Evolutionary conservation across 345 rosid species (phyloP).

Genomic region (Eucalyptus tenuipes): DNA sequence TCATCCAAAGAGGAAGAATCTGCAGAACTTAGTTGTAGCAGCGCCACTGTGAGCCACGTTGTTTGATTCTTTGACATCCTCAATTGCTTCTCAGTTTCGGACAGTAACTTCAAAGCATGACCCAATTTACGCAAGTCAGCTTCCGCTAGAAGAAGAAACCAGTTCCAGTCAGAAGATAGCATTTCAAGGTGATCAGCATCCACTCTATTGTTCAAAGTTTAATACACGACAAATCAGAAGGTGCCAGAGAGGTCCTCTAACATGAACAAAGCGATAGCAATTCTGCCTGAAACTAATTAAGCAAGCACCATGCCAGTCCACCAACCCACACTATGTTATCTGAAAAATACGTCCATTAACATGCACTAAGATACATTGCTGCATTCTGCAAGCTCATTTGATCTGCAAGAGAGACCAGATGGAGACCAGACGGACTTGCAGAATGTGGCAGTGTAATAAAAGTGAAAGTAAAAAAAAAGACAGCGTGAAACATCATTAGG

Average conservation of each 20-base stretch:
- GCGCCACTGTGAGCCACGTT: slow-evolving; percentile 95
- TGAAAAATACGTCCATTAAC: background rate
- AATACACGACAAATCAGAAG: background rate
- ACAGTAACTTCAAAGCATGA: slow-evolving; percentile 73
- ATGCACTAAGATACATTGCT: background rate
- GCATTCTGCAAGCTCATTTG: background rate
- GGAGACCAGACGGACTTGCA: background rate
- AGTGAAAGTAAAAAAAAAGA: background rate
- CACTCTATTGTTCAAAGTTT: background rate
- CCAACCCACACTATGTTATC: background rate
- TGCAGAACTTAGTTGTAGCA: slow-evolving; percentile 64
- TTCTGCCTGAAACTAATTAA: background rate
- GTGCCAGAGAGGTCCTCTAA: background rate
- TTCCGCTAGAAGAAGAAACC: slow-evolving; percentile 42
- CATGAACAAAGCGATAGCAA: background rate
- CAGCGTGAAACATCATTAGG: background rate
- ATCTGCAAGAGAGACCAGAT: background rate
- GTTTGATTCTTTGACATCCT: slow-evolving; percentile 86
- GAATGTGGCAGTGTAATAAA: background rate
- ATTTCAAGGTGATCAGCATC: background rate
- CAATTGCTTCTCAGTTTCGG: slow-evolving; percentile 90
- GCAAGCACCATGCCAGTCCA: background rate
- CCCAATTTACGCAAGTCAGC: slow-evolving; percentile 59
- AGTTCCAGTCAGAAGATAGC: background rate
- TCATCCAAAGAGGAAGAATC: slow-evolving; percentile 36